Evolutionary conservation across 78 protist genomes (phyloP).

Genomic region (Speleostelium caveatum): DNA sequence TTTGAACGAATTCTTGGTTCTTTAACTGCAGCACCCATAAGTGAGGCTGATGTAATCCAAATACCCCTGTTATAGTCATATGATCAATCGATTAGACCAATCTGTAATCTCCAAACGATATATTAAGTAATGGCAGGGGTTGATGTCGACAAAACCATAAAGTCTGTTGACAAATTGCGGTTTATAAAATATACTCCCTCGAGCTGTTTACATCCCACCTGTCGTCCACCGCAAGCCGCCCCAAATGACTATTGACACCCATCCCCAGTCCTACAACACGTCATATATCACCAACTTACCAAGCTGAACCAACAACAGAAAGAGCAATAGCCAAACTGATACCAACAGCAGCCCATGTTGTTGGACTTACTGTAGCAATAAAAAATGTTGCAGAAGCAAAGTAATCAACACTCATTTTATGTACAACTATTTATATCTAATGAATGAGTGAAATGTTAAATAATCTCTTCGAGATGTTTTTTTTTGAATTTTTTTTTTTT

Average conservation of each 20-base stretch:
- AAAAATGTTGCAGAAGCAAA: slow-evolving; percentile 10
- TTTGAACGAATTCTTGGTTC: slow-evolving; percentile 96
- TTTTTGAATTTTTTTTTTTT: slow-evolving; percentile 52
- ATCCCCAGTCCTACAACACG: not conserved
- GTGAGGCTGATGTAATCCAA: slow-evolving; percentile 92
- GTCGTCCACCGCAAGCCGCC: not conserved
- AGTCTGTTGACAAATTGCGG: not conserved
- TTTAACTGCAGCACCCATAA: slow-evolving; percentile 97
- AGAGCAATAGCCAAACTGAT: slow-evolving; percentile 92
- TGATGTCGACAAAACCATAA: not conserved
- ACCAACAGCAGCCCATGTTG: slow-evolving; percentile 93
- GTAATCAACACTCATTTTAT: not conserved
- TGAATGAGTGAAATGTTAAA: slow-evolving; percentile 4
- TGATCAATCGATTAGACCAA: not conserved
- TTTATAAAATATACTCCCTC: not conserved
- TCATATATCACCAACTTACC: slow-evolving; percentile 69
- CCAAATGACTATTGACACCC: not conserved
- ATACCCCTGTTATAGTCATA: slow-evolving; percentile 89
- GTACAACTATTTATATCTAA: too few species aligned
- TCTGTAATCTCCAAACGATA: not conserved
- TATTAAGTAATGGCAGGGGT: too few species aligned
- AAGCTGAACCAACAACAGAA: slow-evolving; percentile 98
- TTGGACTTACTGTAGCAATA: slow-evolving; percentile 81
- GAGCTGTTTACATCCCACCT: not conserved
- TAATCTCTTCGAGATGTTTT: slow-evolving; percentile 39